These are phyloP conservation scores for Colletotrichum magnum DNA, from an alignment of 2,329 filamentous ascomycete species.

Conservation along the genomic window DNA sequence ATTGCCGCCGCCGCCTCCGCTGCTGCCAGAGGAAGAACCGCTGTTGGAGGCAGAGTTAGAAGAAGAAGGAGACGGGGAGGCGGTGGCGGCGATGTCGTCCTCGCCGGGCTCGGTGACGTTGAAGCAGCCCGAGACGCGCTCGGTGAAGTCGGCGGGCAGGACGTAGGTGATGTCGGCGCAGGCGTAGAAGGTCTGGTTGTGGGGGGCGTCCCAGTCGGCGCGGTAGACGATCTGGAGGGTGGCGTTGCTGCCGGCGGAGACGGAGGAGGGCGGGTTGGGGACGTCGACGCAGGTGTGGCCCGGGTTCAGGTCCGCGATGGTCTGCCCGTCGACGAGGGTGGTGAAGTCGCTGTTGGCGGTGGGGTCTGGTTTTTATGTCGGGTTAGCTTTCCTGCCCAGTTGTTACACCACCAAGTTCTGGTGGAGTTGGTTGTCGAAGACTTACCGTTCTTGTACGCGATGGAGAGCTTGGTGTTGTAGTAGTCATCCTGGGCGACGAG, in stretches of 20 bases:
- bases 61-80: conserved; percentile 39
- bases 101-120: conserved; percentile 49
- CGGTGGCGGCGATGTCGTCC: conserved; percentile 43
- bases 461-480: conserved; percentile 63
- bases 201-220: conserved; percentile 51
- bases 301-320: conserved; percentile 51
- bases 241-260: conserved; percentile 53
- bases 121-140: conserved; percentile 50
- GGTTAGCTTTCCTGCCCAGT: conserved; percentile 3
- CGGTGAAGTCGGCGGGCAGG: conserved; percentile 45
- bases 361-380: conserved; percentile 45
- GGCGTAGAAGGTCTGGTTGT: conserved; percentile 55
- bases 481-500: conserved; percentile 68
- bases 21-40: neutral
- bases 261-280: conserved; percentile 45
- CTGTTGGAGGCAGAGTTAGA: conserved; percentile 17
- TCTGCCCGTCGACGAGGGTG: conserved; percentile 47
- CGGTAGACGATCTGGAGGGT: conserved; percentile 58
- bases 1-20: conserved; percentile 3
- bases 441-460: conserved; percentile 65
- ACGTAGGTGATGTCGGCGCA: conserved; percentile 58
- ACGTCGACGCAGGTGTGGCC: conserved; percentile 56
- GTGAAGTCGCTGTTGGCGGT: conserved; percentile 50
- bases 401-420: neutral
- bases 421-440: neutral